phyloP scores from a whole-genome alignment of 164 flowering plant species.

The Magnolia officinalis region DNA sequence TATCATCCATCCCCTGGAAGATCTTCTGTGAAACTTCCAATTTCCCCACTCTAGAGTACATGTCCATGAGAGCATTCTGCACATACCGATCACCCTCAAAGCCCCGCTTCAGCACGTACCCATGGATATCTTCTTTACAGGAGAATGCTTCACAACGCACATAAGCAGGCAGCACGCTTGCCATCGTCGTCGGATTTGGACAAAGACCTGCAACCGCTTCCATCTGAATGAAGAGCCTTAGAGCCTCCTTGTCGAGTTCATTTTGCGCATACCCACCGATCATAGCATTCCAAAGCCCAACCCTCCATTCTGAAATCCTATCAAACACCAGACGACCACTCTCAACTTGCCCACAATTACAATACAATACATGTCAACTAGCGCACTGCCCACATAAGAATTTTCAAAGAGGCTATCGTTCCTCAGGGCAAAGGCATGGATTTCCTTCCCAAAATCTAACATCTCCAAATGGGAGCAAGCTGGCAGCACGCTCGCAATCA shows the following conservation, averaged over 20 bases:
- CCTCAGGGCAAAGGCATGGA: constrained; percentile 66
- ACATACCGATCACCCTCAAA: constrained; percentile 50
- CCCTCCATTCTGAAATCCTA: constrained; percentile 26
- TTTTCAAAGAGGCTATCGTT: constrained; percentile 40
- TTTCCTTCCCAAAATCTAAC: constrained; percentile 54
- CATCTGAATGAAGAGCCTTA: constrained; percentile 60
- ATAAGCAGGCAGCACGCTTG: constrained; percentile 69
- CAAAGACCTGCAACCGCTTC: constrained; percentile 31
- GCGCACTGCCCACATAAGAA: constrained; percentile 64
- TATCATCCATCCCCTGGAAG: constrained; percentile 49
- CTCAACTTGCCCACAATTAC: constrained; percentile 51
- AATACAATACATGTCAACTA: constrained; percentile 93
- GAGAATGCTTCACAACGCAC: constrained; percentile 49
- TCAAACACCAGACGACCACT: constrained; percentile 59
- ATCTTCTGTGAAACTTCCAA: constrained; percentile 42
- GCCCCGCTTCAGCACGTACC: constrained; percentile 60
- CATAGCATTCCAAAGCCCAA: constrained; percentile 81
- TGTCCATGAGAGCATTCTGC: constrained; percentile 79
- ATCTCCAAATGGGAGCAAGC: constrained; percentile 67
- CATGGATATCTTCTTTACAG: constrained; percentile 59
- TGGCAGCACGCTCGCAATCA: constrained; percentile 71
- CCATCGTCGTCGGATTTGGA: constrained; percentile 70
- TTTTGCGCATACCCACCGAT: constrained; percentile 67
- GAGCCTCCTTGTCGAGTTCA: constrained; percentile 49
- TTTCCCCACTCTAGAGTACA: constrained; percentile 69